These are phyloP conservation scores for Solanum aculeatissimum DNA, from an alignment of 305 asterid genomes.

Conservation along the genomic window DNA sequence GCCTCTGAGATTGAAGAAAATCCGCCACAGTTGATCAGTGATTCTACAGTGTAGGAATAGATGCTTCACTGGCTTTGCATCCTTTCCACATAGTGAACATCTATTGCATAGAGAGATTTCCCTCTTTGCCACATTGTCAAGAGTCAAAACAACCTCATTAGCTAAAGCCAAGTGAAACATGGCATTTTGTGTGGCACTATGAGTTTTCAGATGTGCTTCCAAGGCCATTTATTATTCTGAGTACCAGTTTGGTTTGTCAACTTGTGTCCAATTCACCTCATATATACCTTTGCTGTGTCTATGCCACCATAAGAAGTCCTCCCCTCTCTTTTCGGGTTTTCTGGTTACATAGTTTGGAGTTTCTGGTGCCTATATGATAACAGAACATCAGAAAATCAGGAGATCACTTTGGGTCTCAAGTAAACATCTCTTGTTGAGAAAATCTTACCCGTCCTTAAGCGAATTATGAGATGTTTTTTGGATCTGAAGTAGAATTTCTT, in stretches of 20 bases:
- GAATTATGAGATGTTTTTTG: not conserved
- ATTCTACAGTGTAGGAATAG: not conserved
- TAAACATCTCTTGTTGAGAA: not conserved
- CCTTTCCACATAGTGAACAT: not conserved
- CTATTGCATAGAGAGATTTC: not conserved
- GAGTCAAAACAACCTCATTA: not conserved
- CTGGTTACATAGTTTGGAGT: not conserved
- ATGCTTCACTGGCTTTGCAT: not conserved
- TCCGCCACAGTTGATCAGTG: not conserved
- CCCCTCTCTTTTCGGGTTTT: not conserved
- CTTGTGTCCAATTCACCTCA: not conserved
- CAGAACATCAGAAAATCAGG: not conserved
- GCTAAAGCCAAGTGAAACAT: not conserved
- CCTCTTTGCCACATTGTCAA: not conserved
- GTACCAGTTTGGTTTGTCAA: not conserved
- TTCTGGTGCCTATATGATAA: not conserved
- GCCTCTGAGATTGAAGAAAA: not conserved
- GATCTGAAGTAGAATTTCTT: not conserved
- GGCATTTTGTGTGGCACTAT: not conserved
- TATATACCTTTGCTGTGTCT: not conserved
- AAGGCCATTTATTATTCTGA: not conserved
- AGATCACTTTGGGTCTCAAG: not conserved
- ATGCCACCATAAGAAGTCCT: not conserved
- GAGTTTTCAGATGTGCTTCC: not conserved
- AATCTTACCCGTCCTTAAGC: not conserved